Conservation (phyloP, 2,329 filamentous ascomycete genomes). For the Alternaria consortialis region DNA sequence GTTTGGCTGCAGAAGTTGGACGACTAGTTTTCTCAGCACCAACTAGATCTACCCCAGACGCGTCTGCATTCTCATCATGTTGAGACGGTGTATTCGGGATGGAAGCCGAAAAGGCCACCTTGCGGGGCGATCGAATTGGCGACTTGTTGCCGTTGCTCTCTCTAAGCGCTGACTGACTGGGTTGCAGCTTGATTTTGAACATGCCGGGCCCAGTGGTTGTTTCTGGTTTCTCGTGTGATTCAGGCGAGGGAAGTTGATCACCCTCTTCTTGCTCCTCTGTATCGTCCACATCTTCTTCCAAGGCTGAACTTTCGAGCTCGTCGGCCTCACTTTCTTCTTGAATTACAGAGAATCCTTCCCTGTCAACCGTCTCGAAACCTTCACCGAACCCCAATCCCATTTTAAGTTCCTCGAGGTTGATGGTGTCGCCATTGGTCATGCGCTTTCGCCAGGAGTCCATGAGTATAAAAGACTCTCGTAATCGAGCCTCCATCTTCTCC, state of each 20-base stretch:
- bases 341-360: constrained; percentile 41
- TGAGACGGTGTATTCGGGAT: constrained; percentile 47
- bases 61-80: constrained; percentile 41
- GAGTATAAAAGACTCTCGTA: constrained; percentile 87
- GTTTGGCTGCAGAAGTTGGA: constrained; percentile 28
- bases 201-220: constrained; percentile 37
- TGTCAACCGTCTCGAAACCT: constrained; percentile 45
- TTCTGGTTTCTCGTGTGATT: constrained; percentile 28
- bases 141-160: constrained; percentile 50
- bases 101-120: constrained; percentile 51
- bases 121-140: constrained; percentile 49
- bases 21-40: constrained; percentile 27
- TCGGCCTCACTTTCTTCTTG: constrained; percentile 33
- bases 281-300: constrained; percentile 42
- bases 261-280: constrained; percentile 18
- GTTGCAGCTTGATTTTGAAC: constrained; percentile 47
- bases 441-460: constrained; percentile 92
- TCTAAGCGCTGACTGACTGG: constrained; percentile 42
- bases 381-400: constrained; percentile 70
- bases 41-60: constrained; percentile 41
- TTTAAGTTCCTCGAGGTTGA: constrained; percentile 68
- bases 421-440: constrained; percentile 74
- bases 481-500: constrained; percentile 91
- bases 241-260: constrained; percentile 36
- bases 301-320: constrained; percentile 40